Base-by-base conservation (phyloP, 345 rosid species). In the Populus tremula region DNA sequence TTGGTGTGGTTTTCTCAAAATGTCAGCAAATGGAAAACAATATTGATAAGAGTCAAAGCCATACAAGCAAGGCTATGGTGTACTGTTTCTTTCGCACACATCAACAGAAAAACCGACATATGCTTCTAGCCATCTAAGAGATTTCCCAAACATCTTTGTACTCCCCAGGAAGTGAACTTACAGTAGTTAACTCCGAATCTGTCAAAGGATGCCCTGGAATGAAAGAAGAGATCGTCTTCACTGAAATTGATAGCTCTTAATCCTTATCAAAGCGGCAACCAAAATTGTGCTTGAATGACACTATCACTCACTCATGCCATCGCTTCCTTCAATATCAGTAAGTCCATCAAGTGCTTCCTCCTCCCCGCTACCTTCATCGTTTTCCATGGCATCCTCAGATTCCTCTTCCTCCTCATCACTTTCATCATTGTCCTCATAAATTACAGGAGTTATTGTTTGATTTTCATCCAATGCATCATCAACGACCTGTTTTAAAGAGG, bases 321-420 rank as follows among this genome's bases (percentile, higher is more conserved):
- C 90, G 36, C 76, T 73, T 59, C 80, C 90, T 82, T 88, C 91
- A 4, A 84, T 85, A 80, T 87, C 91, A 53, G 85, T 79, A n/a
- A 75, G 77, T 17, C 80, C 87, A 67, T 82, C 85, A 43, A 80
- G 77, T 67, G 80, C 81, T 82, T 86, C 89, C 38, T 79, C 86
- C 49, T 43, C 83, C 17, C 76, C 50, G 69, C 49, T 83, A 14
- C 81, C 87, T 73, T 75, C 50, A 67, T 85, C 89, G 0, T 83
- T 83, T 43, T 91, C 91, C 90, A 88, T 91, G 17, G 84, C 87
- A 39, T 85, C 94, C 36, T 88, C 93, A 7, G 88, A 87, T 45
- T 83, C 93, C 41, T 87, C 93, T 45, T 83, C 93, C 41, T 87
- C 93, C 31, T 89, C 93, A 4, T 94, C 97, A 56, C 90, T 93